phyloP scores from a whole-genome alignment of 345 rosid species.

The Mallotus nudiflorus region DNA sequence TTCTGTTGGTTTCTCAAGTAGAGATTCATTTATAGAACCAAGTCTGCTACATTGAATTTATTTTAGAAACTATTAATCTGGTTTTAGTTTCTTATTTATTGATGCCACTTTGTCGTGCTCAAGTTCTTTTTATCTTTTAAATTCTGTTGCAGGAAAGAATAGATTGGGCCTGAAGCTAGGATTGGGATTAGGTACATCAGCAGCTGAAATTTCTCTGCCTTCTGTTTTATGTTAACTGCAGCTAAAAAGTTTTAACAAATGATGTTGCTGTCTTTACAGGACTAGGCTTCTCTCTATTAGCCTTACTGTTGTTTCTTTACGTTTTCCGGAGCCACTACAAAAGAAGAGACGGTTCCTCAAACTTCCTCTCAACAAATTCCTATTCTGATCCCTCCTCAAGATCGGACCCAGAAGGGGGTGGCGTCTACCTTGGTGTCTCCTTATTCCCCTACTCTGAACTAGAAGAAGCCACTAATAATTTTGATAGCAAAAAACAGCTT shows the following conservation, averaged over 20 bases:
- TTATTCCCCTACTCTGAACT: conserved; percentile 26
- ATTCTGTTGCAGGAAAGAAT: conserved; percentile 27
- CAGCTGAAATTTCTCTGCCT: background rate
- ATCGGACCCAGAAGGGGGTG: conserved; percentile 43
- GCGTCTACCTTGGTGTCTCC: conserved; percentile 14
- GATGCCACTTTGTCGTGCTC: background rate
- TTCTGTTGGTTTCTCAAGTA: background rate
- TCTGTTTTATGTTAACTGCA: background rate
- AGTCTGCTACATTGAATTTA: background rate
- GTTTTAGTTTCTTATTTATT: background rate
- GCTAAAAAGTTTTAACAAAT: background rate
- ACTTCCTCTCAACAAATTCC: conserved; percentile 25
- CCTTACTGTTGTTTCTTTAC: conserved; percentile 16
- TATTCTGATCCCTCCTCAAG: conserved; percentile 26
- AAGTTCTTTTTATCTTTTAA: background rate
- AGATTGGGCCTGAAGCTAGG: conserved; percentile 22
- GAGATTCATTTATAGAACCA: background rate
- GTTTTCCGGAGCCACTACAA: conserved; percentile 14
- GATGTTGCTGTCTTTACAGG: conserved; percentile 16
- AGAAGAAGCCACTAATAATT: conserved; percentile 22
- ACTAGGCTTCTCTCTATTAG: conserved; percentile 41
- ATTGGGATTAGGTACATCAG: conserved; percentile 43
- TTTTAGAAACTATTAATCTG: background rate
- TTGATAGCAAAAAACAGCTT: conserved; percentile 20
- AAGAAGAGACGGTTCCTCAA: conserved; percentile 27